Conservation (phyloP, 306 rosid genomes). For the Neltuma alba region DNA sequence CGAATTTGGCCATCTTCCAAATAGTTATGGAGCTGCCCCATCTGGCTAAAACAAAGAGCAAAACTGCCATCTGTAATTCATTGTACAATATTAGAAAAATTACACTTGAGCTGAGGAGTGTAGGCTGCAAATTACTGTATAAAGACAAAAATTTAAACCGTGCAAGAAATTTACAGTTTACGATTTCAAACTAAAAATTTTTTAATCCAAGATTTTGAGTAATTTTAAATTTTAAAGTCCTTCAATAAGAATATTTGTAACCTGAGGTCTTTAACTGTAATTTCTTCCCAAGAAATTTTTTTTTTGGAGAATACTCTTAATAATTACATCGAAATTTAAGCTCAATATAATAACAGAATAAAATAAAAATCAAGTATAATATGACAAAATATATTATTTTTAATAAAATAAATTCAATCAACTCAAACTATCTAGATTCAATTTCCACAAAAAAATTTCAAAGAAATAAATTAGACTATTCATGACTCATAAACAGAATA, state of each 20-base stretch:
- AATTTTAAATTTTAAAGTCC: background rate
- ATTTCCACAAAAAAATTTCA: no score
- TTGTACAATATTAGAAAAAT: background rate
- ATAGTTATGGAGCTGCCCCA: slow-evolving; percentile 80
- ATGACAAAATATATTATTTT: background rate
- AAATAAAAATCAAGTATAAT: no score
- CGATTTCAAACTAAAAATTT: background rate
- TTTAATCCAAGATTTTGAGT: background rate
- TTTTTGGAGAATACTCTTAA: background rate
- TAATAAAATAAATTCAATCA: background rate
- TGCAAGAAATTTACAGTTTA: background rate
- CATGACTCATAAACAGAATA: background rate
- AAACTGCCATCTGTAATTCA: slow-evolving; percentile 66
- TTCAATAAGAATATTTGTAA: background rate
- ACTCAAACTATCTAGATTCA: background rate
- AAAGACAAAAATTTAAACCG: background rate
- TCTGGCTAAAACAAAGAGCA: slow-evolving; percentile 83
- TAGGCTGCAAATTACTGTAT: background rate
- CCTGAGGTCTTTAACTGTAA: background rate
- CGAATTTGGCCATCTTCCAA: slow-evolving; percentile 72
- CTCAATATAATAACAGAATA: background rate
- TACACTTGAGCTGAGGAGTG: background rate
- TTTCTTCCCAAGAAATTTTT: background rate
- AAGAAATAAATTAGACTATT: no score
- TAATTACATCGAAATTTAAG: background rate